Evolutionary conservation across 163 green algal genomes (phyloP), one percentile per base, ranked within the genome.

Genomic region (Volvox carteri): DNA sequence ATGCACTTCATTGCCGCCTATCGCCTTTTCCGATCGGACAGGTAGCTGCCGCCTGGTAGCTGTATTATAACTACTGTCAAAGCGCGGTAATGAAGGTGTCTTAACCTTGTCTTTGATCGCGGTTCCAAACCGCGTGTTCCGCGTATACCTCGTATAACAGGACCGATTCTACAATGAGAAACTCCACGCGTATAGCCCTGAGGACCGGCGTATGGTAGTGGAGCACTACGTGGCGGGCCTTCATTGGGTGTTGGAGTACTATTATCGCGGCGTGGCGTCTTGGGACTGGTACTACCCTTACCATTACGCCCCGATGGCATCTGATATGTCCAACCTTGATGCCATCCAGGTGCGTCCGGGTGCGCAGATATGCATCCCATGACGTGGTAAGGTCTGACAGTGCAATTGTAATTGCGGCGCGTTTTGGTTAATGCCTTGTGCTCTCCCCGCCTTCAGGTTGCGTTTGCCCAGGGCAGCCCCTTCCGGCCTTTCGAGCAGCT

Each of bases 231-330:
- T 97, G 23, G 50, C 96, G 58, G 97, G 97, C 0, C 92, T 99
- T 88, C 95, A 96, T 90, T 98, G 97, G 97, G 96, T 98, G 54
- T 93, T 97, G 86, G 86, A 92, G 80, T 98, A 98, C 94, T 98
- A 98, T 93, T 98, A 92, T 68, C 65, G 93, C 35, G 95, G 97
- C 14, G 96, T 99, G 35, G 96, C 96, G 19, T 97, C 93, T 58
- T 99, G 98, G 98, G 97, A 96, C 72, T 99, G 97, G 97, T 99
- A 95, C 93, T 99, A 99, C 91, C 98, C 97, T 28, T 98, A 96
- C 92, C 97, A 99, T 92, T 99, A 99, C 88, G 97, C 97, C 2
- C 97, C 98, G 65, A 98, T 98, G 91, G 97, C 97, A 19, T 97
- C 95, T 23, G 95, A 97, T 70, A 79, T 96, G 50, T 68, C 88